Evolutionary conservation across 1,284 basidiomycete species (phyloP), one percentile per base, ranked within the genome.

Genomic region (Vanrija sp.): DNA sequence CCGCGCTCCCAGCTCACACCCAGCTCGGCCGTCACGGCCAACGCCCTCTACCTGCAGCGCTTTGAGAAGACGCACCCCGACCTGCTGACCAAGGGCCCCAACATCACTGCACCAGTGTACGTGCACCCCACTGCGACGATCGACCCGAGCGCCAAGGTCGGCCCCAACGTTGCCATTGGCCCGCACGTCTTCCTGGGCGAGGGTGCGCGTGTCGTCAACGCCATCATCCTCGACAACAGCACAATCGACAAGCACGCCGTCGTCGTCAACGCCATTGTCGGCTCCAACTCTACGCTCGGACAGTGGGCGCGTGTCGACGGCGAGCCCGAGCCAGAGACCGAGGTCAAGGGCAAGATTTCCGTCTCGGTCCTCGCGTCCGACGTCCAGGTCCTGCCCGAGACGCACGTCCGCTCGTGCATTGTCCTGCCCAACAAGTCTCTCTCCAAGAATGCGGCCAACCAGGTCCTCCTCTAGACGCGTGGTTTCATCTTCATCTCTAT

Each of bases 221-320:
- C 76, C 7, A 79, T 81, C 57, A 53, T 81, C 8, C 67, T 80
- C 35, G 78, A 80, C 45, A 75, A 75, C 31, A 68, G 71, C 0
- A 64, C 67, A 2, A 52, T 80, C 25, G 79, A 78, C 65, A 69
- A 76, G 62, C 78, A 79, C 65, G 63, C 76, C n/a, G 75, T 72
- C 47, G 77, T 79, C 9, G 53, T 77, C 49, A 74, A 78, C 65
- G 69, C 76, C 18, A 80, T 81, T 60, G 69, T 81, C 18, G 75
- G 75, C 3, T 52, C 52, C 23, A 59, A 73, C 50, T 73, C 72
- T 51, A 62, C 61, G 19, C 63, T 80, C 46, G 78, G 78, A 0
- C 69, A 75, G 8, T 81, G 79, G 79, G 71, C 76, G 4, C 68
- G 79, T 45, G 77, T 80, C 15, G 78, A 79, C 54, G 79, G 79